Evolutionary conservation across 495 filamentous ascomycete species (phyloP), one percentile per base, ranked within the genome.

Genomic region (Trichoderma orchidacearum): DNA sequence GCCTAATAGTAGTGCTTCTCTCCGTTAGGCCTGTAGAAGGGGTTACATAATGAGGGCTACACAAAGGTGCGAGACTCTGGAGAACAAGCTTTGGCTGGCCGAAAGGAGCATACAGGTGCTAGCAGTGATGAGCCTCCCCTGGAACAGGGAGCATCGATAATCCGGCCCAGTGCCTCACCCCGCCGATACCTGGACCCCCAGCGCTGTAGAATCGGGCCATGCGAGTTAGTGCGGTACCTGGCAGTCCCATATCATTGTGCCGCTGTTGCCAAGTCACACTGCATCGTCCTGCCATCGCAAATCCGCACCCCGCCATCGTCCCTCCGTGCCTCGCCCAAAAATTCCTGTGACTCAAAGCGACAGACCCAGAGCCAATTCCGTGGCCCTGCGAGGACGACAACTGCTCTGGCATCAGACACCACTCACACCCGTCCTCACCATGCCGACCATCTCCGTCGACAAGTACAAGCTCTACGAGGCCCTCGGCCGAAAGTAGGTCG

Each of bases 381-480:
- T n/a, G n/a, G n/a, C n/a, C n/a, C n/a, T n/a, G n/a, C n/a, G n/a
- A n/a, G n/a, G 9, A 8, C 36, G 41, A 25, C 41, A 48, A 48
- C 51, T 7, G 30, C 17, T 21, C 30, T 12, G 53, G 53, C 21
- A 48, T 48, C 41, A 48, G 1, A 7, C 13, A 27, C 18, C 18
- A 27, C 15, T 23, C 21, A 55, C 18, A 6, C 30, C 17, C 52
- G 18, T 35, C 53, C 52, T 57, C 61, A 73, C 66, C 48, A 90
- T 90, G 86, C 93, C 93, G 74, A 98, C 93, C 66, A 94, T 98
- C 60, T 78, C 84, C 64, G 89, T 96, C 59, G 86, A 96, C 75
- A 98, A 97, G 75, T 89, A 89, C 60, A 88, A 84, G 58, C 89
- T 98, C 64, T 97, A 86, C 80, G 83, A 94, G 75, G 89, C 85